Evolutionary conservation across 2,329 filamentous ascomycete genomes (phyloP), one percentile per base, ranked within the genome.

Genomic region (Didymella keratinophila): DNA sequence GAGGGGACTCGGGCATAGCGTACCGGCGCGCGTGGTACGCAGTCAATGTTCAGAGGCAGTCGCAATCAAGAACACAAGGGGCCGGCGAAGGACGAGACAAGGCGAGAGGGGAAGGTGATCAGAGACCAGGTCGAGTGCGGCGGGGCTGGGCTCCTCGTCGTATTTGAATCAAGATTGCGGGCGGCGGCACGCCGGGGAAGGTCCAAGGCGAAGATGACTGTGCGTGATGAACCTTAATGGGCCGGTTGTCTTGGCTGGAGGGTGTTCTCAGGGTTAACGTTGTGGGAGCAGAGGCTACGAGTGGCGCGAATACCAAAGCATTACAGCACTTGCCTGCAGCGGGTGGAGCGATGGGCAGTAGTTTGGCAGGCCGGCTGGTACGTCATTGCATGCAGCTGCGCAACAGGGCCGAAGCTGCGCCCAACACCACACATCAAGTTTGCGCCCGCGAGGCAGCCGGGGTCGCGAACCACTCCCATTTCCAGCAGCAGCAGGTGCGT

Each of bases 11-110:
- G 39, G 45, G 41, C 45, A 51, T 51, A 52, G 58, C 66, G 45
- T 71, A 73, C 71, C 69, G 57, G 56, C 60, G 62, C 47, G 49
- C 41, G 51, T 43, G 50, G 42, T 62, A 39, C 41, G 45, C 32
- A 28, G 43, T 27, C 32, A 8, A 34, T 47, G 34, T 25, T 21
- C 34, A 25, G 43, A 58, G 56, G 56, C 41, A 46, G 50, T 34
- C 46, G 52, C 57, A 60, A 56, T 55, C 52, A 60, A 56, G 51
- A 50, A 58, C 28, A 60, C 57, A 60, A 32, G 52, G 52, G 57
- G 60, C 58, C 52, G 56, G 58, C 62, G 41, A 67, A 65, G 58
- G 58, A 67, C 56, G 52, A 43, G 60, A 65, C 52, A 61, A 63
- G 57, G 62, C 50, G 59, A 25, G 44, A 21, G 58, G 60, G 52